Conservation (phyloP, 257 asterid species). For the Solanum okadae region DNA sequence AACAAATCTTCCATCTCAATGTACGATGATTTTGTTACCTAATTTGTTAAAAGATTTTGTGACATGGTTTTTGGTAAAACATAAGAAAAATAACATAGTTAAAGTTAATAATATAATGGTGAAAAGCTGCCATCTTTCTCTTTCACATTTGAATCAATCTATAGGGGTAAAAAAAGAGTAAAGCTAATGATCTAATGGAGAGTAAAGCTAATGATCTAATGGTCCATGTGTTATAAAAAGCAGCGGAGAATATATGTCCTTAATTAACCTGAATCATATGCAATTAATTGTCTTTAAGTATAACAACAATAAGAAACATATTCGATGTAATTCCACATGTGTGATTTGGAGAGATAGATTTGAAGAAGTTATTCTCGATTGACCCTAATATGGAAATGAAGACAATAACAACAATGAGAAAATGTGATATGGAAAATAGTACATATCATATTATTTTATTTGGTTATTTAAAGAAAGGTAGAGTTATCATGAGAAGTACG, state of each 20-base stretch:
- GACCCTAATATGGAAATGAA: neutral
- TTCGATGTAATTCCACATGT: neutral
- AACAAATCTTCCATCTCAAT: neutral
- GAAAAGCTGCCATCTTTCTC: neutral
- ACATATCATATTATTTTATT: neutral
- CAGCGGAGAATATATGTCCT: neutral
- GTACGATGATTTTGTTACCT: neutral
- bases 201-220: neutral
- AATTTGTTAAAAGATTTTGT: neutral
- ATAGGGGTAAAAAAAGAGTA: neutral
- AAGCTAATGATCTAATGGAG: no score
- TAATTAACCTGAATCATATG: neutral
- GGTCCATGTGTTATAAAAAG: neutral
- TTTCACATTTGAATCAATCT: neutral
- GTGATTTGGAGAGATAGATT: neutral
- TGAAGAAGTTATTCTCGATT: neutral
- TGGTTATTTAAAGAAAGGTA: neutral
- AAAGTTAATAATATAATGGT: neutral
- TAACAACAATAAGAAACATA: neutral
- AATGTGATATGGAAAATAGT: neutral
- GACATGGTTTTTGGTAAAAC: neutral
- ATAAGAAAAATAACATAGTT: neutral
- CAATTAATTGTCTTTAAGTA: neutral
- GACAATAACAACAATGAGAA: neutral
- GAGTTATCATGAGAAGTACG: neutral